Evolutionary conservation across 148 eudicot species (phyloP).

Genomic region (Chenopodium quinoa): DNA sequence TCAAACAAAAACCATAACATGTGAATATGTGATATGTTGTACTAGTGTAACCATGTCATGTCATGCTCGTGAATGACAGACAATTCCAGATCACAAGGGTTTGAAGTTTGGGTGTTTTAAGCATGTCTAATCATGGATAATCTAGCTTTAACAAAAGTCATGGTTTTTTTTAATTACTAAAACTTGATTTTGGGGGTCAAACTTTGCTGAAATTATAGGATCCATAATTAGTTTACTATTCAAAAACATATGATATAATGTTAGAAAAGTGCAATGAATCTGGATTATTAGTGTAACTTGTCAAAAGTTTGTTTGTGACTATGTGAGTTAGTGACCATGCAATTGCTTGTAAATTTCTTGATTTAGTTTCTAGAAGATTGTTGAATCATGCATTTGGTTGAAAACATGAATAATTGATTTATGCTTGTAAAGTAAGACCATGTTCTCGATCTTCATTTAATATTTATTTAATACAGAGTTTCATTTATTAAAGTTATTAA

Average conservation of each 20-base stretch:
- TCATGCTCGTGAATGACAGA: neutral
- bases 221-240: neutral
- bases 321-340: neutral
- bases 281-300: neutral
- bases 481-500: too few species aligned
- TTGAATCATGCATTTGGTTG: neutral
- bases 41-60: too few species aligned
- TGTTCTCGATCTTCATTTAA: too few species aligned
- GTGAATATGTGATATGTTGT: neutral
- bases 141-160: neutral
- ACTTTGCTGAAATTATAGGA: neutral
- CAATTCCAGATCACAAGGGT: neutral
- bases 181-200: neutral
- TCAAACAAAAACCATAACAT: neutral
- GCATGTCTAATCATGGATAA: neutral
- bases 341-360: neutral
- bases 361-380: neutral
- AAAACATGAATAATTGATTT: too few species aligned
- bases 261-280: neutral
- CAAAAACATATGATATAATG: neutral
- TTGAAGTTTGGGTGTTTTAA: neutral
- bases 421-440: too few species aligned
- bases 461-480: too few species aligned
- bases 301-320: neutral
- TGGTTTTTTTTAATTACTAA: neutral